Percentiles rank a stretch among this genome's conserved stretches.
Conservation (phyloP, 805 yeast species). For the Metschnikowia cerradonensis region DNA sequence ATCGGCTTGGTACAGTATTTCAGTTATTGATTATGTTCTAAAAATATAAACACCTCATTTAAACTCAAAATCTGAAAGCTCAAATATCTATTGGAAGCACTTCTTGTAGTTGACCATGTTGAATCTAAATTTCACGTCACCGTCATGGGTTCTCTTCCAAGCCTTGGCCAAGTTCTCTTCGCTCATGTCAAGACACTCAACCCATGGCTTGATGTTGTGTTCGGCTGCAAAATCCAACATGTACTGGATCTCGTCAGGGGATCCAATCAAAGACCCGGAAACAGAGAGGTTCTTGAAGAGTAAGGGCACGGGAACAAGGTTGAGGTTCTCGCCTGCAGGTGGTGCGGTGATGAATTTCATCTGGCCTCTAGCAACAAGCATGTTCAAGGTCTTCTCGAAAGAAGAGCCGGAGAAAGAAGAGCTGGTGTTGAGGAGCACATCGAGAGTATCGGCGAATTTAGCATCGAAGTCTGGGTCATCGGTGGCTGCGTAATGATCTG, state of each 20-base stretch:
- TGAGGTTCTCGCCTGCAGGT: conserved; percentile 6
- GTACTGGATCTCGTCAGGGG: conserved; percentile 8
- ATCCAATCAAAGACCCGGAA: conserved; percentile 8
- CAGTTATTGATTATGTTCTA: no score
- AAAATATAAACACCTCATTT: no score
- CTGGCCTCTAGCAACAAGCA: conserved; percentile 9
- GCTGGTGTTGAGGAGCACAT: conserved; percentile 12
- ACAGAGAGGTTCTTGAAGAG: conserved; percentile 8
- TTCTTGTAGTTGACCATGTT: conserved; percentile 10
- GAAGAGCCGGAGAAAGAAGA: conserved; percentile 13
- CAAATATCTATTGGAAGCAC: conserved; percentile 1
- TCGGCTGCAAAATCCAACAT: conserved; percentile 11
- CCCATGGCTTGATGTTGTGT: conserved; percentile 12
- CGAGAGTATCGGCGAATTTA: conserved; percentile 7
- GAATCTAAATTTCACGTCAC: conserved; percentile 11
- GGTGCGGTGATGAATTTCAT: conserved; percentile 12
- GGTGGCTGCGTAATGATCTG: conserved; percentile 31
- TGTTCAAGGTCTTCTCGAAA: conserved; percentile 6
- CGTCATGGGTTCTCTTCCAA: conserved; percentile 8
- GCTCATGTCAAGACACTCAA: conserved; percentile 8
- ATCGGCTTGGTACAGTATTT: no score
- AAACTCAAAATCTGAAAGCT: no score
- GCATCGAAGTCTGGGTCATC: conserved; percentile 18
- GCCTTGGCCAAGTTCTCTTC: conserved; percentile 9
- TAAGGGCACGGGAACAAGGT: conserved; percentile 3